Evolutionary conservation across 441 rosid species (phyloP).

Genomic region (Theobroma grandiflorum): DNA sequence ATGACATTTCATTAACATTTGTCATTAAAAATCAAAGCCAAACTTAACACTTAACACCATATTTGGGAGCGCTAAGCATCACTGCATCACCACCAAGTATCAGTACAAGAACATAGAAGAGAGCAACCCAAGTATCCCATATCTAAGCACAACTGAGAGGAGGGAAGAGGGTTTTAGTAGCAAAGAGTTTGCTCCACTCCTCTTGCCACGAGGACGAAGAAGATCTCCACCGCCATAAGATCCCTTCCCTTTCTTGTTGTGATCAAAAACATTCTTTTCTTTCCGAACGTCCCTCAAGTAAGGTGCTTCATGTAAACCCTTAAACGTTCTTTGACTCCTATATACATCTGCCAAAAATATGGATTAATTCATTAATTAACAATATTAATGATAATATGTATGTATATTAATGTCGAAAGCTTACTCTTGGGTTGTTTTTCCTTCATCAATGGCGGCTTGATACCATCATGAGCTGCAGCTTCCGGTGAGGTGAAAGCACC

Average conservation of each 20-base stretch:
- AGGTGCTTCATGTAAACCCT: conserved; percentile 25
- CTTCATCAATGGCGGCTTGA: neutral
- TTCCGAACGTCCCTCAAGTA: conserved; percentile 16
- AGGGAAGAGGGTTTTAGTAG: conserved; percentile 37
- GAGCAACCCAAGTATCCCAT: conserved; percentile 28
- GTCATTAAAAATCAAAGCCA: neutral
- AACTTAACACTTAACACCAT: neutral
- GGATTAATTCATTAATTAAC: neutral
- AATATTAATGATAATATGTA: neutral
- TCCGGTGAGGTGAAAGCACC: neutral
- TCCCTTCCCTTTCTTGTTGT: conserved; percentile 37
- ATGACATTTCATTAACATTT: neutral
- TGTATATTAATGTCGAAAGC: neutral
- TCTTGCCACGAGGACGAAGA: conserved; percentile 39
- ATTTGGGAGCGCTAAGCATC: conserved; percentile 24
- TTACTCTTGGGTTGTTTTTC: conserved; percentile 16
- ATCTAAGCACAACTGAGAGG: conserved; percentile 19
- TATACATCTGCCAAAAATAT: neutral
- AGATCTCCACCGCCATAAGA: conserved; percentile 51
- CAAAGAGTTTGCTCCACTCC: conserved; percentile 35
- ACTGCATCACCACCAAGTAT: conserved; percentile 15
- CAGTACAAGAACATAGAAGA: conserved; percentile 20
- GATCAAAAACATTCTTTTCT: neutral
- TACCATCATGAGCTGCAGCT: neutral
- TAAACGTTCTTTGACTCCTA: neutral